phyloP scores from a whole-genome alignment of 805 yeast genomes.

The Candida suzukii region DNA sequence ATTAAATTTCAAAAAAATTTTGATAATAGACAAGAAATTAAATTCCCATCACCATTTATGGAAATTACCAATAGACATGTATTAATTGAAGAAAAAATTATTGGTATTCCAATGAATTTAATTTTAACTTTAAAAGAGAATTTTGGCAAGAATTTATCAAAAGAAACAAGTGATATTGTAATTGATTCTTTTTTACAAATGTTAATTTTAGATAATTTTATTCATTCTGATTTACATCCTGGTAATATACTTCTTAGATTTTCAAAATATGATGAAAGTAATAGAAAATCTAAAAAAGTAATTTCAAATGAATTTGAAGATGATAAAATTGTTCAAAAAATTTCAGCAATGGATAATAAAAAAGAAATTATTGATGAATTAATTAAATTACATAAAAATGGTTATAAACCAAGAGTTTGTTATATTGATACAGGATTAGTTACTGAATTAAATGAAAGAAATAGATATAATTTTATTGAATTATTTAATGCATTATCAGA shows the following conservation, averaged over 20 bases:
- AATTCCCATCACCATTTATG: slow-evolving; percentile 74
- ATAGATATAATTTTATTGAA: slow-evolving; percentile 81
- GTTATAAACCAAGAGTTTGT: slow-evolving; percentile 80
- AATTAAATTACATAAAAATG: slow-evolving; percentile 35
- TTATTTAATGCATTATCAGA: slow-evolving; percentile 82
- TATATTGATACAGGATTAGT: slow-evolving; percentile 91
- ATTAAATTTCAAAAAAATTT: slow-evolving; percentile 67
- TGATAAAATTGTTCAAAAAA: slow-evolving; percentile 35
- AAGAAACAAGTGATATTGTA: slow-evolving; percentile 70
- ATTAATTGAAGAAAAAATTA: slow-evolving; percentile 77
- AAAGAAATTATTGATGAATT: slow-evolving; percentile 10
- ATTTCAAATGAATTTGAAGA: slow-evolving; percentile 39
- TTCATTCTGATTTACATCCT: slow-evolving; percentile 95
- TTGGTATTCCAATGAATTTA: slow-evolving; percentile 76
- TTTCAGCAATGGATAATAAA: slow-evolving; percentile 26
- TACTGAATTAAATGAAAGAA: slow-evolving; percentile 73
- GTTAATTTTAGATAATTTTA: slow-evolving; percentile 89
- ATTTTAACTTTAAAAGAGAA: slow-evolving; percentile 49
- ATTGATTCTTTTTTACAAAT: slow-evolving; percentile 88
- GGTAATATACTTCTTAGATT: slow-evolving; percentile 75
- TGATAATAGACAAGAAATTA: slow-evolving; percentile 46
- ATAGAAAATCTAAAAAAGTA: slow-evolving; percentile 19
- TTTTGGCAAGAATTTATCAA: slow-evolving; percentile 41
- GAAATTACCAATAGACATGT: slow-evolving; percentile 61
- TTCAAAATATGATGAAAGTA: slow-evolving; percentile 32